phyloP scores from a whole-genome alignment of 176 grass and related monocot species.

The Musa troglodytarum region DNA sequence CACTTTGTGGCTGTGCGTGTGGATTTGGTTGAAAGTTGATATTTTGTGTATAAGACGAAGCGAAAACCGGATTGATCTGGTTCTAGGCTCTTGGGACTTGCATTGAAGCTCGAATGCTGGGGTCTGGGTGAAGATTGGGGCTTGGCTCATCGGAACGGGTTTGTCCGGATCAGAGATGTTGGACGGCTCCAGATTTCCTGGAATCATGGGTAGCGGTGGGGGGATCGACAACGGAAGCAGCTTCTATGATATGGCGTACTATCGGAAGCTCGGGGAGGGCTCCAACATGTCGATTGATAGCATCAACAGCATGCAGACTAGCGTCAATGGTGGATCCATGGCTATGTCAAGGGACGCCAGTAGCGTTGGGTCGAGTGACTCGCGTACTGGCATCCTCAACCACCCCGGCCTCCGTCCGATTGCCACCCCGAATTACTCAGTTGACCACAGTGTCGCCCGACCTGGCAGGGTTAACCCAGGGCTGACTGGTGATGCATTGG shows the following conservation, averaged over 20 bases:
- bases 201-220: slow-evolving; percentile 8
- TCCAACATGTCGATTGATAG: slow-evolving; percentile 92
- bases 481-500: slow-evolving; percentile 72
- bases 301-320: slow-evolving; percentile 50
- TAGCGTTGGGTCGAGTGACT: slow-evolving; percentile 81
- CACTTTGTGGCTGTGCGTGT: neutral
- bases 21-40: neutral
- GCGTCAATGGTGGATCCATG: slow-evolving; percentile 45
- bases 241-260: slow-evolving; percentile 53
- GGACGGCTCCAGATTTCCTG: slow-evolving; percentile 15
- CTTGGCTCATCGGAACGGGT: neutral
- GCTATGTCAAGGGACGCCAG: slow-evolving; percentile 85
- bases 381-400: slow-evolving; percentile 68
- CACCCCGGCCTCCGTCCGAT: slow-evolving; percentile 73
- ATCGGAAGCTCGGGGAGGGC: slow-evolving; percentile 71
- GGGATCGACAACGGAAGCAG: slow-evolving; percentile 3
- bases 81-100: neutral
- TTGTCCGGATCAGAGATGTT: neutral
- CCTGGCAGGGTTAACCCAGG: slow-evolving; percentile 62
- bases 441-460: slow-evolving; percentile 65
- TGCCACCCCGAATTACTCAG: slow-evolving; percentile 59
- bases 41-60: neutral
- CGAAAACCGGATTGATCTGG: neutral
- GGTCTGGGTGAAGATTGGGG: neutral
- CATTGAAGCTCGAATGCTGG: neutral